Percentiles rank a stretch among this genome's conserved stretches.
Evolutionary conservation across 1,284 basidiomycete genomes (phyloP).

Genomic region (Malassezia furfur): DNA sequence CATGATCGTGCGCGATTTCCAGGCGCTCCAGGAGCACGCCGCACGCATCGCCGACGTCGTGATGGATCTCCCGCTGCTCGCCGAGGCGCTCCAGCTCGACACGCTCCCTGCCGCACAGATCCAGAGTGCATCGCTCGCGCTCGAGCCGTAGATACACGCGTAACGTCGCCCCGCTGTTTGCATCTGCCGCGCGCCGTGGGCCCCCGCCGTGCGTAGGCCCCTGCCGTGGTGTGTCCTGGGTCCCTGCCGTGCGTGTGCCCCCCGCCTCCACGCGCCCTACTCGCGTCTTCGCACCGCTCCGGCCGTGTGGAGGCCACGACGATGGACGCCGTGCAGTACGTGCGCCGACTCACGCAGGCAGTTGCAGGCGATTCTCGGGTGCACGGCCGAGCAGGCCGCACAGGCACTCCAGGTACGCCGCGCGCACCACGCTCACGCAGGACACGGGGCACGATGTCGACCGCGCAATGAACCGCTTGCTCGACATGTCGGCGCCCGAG

Average conservation of each 20-base stretch:
- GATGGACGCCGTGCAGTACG: conserved; percentile 11
- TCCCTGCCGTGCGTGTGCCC: too few relatives aligned
- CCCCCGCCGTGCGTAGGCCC: too few relatives aligned
- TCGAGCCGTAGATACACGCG: not conserved
- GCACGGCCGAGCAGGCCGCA: conserved; percentile 7
- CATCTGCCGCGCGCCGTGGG: too few relatives aligned
- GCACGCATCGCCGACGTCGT: not conserved
- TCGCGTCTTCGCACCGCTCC: too few relatives aligned
- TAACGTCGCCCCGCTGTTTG: too few relatives aligned
- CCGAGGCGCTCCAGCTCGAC: conserved; percentile 15
- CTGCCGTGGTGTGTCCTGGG: too few relatives aligned
- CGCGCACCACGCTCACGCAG: not conserved
- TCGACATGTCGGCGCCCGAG: not conserved
- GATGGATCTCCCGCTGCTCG: conserved; percentile 12
- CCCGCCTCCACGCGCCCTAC: too few relatives aligned
- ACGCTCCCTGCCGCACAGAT: conserved; percentile 13
- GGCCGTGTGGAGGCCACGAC: not conserved
- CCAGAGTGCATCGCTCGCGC: conserved; percentile 9
- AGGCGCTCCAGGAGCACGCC: conserved; percentile 3
- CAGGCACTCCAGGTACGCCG: conserved; percentile 1
- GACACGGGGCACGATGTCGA: conserved; percentile 7
- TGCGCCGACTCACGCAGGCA: conserved; percentile 7
- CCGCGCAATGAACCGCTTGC: conserved; percentile 13
- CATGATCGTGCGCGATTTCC: conserved; percentile 14
- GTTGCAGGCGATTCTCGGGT: conserved; percentile 11